Conservation (phyloP, 257 asterid species). For the Solanum tacnaense region DNA sequence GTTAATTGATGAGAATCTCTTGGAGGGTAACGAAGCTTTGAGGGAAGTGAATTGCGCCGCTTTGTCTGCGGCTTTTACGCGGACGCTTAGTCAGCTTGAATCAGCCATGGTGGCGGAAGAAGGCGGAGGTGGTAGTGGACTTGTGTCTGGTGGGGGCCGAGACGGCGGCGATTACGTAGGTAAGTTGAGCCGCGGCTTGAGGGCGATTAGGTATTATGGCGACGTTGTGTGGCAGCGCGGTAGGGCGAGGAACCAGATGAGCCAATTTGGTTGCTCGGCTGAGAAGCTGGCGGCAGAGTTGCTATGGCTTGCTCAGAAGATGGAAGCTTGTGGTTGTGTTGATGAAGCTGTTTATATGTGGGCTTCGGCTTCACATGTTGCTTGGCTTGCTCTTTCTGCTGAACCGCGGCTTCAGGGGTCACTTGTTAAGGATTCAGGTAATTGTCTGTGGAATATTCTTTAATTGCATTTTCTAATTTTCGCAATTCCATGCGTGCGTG, state of each 20-base stretch:
- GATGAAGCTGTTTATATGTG: conserved; percentile 67
- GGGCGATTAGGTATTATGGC: conserved; percentile 31
- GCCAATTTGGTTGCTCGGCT: conserved; percentile 43
- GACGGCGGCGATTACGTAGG: neutral
- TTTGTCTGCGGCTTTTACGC: conserved; percentile 47
- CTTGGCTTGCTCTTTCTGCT: conserved; percentile 59
- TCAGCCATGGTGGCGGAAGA: conserved; percentile 20
- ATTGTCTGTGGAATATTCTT: neutral
- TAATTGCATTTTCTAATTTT: neutral
- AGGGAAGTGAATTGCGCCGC: conserved; percentile 46
- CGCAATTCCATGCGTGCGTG: neutral
- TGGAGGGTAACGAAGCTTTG: conserved; percentile 22
- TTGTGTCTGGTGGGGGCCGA: conserved; percentile 2
- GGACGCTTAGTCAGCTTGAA: conserved; percentile 60
- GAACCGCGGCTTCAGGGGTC: conserved; percentile 80
- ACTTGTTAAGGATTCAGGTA: conserved; percentile 73
- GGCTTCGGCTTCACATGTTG: conserved; percentile 63
- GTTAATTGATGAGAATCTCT: conserved; percentile 59
- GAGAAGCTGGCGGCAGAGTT: conserved; percentile 87
- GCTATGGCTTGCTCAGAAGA: conserved; percentile 77
- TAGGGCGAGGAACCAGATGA: conserved; percentile 22
- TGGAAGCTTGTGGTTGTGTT: conserved; percentile 65
- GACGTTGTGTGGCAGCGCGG: conserved; percentile 31
- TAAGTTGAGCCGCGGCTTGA: conserved; percentile 21
- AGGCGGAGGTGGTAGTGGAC: neutral